These are phyloP conservation scores for Torulaspora quercuum DNA, from an alignment of 805 yeast genomes.

Conservation along the genomic window DNA sequence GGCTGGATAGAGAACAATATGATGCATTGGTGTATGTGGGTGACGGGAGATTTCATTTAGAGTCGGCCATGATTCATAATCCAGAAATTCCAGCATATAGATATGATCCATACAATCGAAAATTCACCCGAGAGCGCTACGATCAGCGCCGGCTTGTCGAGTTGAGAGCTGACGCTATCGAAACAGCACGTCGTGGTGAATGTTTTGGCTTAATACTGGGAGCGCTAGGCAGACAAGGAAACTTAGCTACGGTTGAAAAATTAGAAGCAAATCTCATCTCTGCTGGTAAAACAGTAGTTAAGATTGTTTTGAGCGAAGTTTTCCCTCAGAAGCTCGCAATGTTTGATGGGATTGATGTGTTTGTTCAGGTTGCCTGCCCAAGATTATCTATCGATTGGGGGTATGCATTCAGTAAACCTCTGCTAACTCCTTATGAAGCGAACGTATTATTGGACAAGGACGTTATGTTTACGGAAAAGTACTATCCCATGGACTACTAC, in stretches of 20 bases:
- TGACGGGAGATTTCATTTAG: slow-evolving; percentile 94
- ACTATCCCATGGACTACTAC: slow-evolving; percentile 96
- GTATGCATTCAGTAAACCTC: slow-evolving; percentile 88
- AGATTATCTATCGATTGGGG: slow-evolving; percentile 98
- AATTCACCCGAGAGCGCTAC: slow-evolving; percentile 83
- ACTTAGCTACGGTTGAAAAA: slow-evolving; percentile 65
- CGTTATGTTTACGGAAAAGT: slow-evolving; percentile 54
- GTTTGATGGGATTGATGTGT: slow-evolving; percentile 91
- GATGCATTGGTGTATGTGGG: slow-evolving; percentile 89
- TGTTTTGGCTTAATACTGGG: slow-evolving; percentile 86
- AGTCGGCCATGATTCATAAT: slow-evolving; percentile 95
- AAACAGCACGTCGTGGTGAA: slow-evolving; percentile 53
- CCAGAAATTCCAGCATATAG: slow-evolving; percentile 89
- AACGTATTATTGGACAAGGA: slow-evolving; percentile 83
- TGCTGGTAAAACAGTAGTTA: slow-evolving; percentile 65
- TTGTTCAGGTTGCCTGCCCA: slow-evolving; percentile 97
- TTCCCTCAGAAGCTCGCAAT: slow-evolving; percentile 88
- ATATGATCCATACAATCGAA: slow-evolving; percentile 92
- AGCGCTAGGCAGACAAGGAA: slow-evolving; percentile 94
- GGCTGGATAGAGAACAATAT: slow-evolving; percentile 58
- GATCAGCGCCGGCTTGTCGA: slow-evolving; percentile 79
- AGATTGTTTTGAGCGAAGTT: slow-evolving; percentile 84
- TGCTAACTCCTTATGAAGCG: slow-evolving; percentile 93
- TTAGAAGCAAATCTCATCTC: slow-evolving; percentile 52
- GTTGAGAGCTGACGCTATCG: slow-evolving; percentile 72